Percentiles rank a stretch among this genome's conserved stretches.
Evolutionary conservation across 345 rosid species (phyloP).

Genomic region (Dipteronia dyeriana): DNA sequence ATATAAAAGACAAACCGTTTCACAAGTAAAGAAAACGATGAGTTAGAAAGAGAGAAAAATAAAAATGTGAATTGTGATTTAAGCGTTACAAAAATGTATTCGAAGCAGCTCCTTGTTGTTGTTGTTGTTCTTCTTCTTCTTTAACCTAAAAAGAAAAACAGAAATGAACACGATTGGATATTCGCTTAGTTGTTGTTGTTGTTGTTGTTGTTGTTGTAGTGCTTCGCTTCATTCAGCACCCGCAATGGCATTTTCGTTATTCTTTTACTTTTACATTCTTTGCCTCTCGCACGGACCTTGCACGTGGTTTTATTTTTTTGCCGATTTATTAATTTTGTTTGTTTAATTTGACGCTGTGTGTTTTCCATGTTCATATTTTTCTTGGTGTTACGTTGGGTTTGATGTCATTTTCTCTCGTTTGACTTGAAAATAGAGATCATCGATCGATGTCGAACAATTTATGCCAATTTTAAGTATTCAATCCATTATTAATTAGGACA

Average conservation of each 20-base stretch:
- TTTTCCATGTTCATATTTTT: neutral
- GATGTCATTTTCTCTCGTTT: neutral
- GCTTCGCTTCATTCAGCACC: neutral
- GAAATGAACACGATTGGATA: neutral
- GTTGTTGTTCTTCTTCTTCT: no score
- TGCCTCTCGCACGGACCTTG: neutral
- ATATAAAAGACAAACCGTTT: conserved; percentile 6
- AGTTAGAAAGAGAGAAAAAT: conserved; percentile 9
- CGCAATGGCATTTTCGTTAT: conserved; percentile 23
- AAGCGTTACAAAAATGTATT: neutral
- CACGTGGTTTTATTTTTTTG: no score
- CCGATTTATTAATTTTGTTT: no score
- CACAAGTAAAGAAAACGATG: conserved; percentile 25
- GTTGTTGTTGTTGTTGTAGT: neutral
- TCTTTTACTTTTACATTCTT: neutral
- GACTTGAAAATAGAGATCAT: neutral
- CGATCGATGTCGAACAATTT: no score
- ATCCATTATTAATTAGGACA: no score
- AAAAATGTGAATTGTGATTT: neutral
- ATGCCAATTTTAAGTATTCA: no score
- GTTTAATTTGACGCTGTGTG: neutral
- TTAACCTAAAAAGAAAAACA: neutral
- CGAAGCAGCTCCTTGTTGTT: neutral
- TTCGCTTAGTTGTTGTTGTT: neutral
- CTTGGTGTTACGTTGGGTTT: neutral